Conservation (phyloP, 2,329 filamentous ascomycete species). For the Alternaria sp. region DNA sequence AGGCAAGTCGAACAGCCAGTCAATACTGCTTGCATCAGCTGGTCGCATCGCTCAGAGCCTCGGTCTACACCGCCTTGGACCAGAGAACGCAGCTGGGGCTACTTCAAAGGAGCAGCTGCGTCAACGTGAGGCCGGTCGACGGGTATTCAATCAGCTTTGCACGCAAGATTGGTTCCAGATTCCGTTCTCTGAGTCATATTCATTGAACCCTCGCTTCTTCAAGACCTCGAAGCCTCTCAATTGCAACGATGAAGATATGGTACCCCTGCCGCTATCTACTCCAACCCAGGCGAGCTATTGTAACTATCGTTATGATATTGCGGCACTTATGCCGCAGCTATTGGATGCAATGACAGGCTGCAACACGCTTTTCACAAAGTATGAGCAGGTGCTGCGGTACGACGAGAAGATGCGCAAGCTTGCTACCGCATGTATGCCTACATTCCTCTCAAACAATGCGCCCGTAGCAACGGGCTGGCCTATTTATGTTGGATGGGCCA, state of each 20-base stretch:
- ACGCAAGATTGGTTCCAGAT: constrained; percentile 55
- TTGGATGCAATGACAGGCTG: constrained; percentile 47
- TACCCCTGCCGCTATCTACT: constrained; percentile 2
- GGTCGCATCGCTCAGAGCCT: constrained; percentile 58
- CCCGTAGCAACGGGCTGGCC: constrained; percentile 47
- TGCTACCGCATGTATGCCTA: constrained; percentile 45
- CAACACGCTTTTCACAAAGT: constrained; percentile 52
- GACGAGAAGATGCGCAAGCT: constrained; percentile 50
- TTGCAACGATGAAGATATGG: constrained; percentile 44
- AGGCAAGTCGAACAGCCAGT: constrained; percentile 56
- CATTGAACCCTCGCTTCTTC: constrained; percentile 43
- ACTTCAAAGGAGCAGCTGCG: constrained; percentile 17
- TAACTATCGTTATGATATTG: constrained; percentile 50
- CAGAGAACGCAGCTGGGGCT: constrained; percentile 15
- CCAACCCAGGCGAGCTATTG: constrained; percentile 48
- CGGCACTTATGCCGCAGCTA: constrained; percentile 48
- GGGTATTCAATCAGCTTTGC: constrained; percentile 50
- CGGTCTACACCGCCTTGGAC: constrained; percentile 53
- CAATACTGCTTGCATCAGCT: constrained; percentile 55
- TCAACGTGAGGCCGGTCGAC: constrained; percentile 43
- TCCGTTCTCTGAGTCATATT: constrained; percentile 52
- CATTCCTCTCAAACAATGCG: constrained; percentile 42
- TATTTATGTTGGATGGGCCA: constrained; percentile 49
- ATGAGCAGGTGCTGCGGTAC: constrained; percentile 51
- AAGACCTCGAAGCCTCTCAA: constrained; percentile 42